These are phyloP conservation scores for Nyctanthes arbortristis DNA, from an alignment of 257 asterid genomes.

Conservation along the genomic window DNA sequence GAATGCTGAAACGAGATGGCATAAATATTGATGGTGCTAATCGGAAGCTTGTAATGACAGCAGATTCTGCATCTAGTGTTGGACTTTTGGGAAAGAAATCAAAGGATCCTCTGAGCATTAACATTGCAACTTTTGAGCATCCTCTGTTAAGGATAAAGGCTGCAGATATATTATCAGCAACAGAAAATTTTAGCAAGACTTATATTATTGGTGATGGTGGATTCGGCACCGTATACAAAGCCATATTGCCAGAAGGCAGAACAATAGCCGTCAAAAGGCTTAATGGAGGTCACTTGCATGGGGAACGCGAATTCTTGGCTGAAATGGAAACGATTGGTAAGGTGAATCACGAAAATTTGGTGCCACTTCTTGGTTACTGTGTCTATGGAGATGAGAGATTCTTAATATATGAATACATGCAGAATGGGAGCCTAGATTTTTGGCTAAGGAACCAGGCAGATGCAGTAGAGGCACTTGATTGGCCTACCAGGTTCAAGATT, in stretches of 20 bases:
- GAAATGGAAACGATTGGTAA: constrained; percentile 89
- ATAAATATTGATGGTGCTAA: constrained; percentile 26
- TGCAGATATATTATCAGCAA: constrained; percentile 59
- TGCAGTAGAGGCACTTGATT: constrained; percentile 41
- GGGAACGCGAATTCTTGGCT: constrained; percentile 72
- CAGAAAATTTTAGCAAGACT: constrained; percentile 69
- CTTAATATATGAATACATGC: constrained; percentile 78
- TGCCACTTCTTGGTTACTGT: constrained; percentile 68
- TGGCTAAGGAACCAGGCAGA: constrained; percentile 59
- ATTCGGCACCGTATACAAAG: constrained; percentile 72
- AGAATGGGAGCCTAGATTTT: constrained; percentile 74
- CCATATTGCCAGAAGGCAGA: constrained; percentile 45
- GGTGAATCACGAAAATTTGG: constrained; percentile 67
- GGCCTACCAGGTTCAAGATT: constrained; percentile 78
- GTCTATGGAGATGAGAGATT: constrained; percentile 63
- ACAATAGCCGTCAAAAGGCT: constrained; percentile 70
- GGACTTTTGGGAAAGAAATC: constrained; percentile 44
- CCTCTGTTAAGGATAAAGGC: constrained; percentile 58
- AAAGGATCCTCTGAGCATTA: constrained; percentile 78
- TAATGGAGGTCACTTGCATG: constrained; percentile 59
- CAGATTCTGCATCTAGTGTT: constrained; percentile 47
- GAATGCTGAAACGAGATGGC: constrained; percentile 26
- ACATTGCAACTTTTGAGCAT: constrained; percentile 75
- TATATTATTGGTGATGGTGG: constrained; percentile 80
- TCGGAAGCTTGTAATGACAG: constrained; percentile 31